These are phyloP conservation scores for Diplodia corticola DNA, from an alignment of 2,329 filamentous ascomycete genomes.

Conservation along the genomic window DNA sequence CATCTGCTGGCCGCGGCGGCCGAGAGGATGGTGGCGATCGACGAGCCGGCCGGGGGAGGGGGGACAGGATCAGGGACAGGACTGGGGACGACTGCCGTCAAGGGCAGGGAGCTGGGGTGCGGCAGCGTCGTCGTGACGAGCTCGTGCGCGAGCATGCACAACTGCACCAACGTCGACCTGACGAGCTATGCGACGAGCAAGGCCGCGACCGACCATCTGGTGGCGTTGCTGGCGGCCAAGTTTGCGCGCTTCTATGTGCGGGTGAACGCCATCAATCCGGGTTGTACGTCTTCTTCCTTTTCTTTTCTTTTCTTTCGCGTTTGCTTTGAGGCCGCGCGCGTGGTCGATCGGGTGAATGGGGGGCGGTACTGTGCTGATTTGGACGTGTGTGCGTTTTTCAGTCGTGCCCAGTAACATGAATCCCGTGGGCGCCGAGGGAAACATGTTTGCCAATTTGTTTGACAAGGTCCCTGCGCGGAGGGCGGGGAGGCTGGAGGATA, in stretches of 20 bases:
- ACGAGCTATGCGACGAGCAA: slow-evolving; percentile 55
- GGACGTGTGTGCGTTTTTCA: slow-evolving; percentile 23
- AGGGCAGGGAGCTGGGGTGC: slow-evolving; percentile 42
- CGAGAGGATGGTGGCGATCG: slow-evolving; percentile 21
- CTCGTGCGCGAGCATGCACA: slow-evolving; percentile 56
- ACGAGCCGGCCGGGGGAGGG: background rate
- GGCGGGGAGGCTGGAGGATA: slow-evolving; percentile 44
- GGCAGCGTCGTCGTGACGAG: slow-evolving; percentile 53
- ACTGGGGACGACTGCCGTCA: slow-evolving; percentile 32
- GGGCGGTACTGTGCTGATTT: too few relatives aligned
- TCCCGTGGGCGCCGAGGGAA: slow-evolving; percentile 43
- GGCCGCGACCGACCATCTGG: slow-evolving; percentile 55
- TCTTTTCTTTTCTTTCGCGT: background rate
- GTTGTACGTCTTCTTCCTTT: slow-evolving; percentile 37
- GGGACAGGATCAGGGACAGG: slow-evolving; percentile 24
- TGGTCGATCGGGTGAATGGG: background rate
- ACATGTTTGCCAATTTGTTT: slow-evolving; percentile 46
- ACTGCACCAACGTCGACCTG: slow-evolving; percentile 54
- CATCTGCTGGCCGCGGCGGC: slow-evolving; percentile 47
- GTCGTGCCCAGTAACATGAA: slow-evolving; percentile 50
- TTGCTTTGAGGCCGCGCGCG: background rate
- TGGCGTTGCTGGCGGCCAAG: slow-evolving; percentile 51
- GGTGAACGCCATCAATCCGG: slow-evolving; percentile 49
- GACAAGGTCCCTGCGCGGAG: slow-evolving; percentile 35
- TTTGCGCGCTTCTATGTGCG: slow-evolving; percentile 48